Conservation (phyloP, 2,329 filamentous ascomycete genomes). For the Domatiomyces catenatus region DNA sequence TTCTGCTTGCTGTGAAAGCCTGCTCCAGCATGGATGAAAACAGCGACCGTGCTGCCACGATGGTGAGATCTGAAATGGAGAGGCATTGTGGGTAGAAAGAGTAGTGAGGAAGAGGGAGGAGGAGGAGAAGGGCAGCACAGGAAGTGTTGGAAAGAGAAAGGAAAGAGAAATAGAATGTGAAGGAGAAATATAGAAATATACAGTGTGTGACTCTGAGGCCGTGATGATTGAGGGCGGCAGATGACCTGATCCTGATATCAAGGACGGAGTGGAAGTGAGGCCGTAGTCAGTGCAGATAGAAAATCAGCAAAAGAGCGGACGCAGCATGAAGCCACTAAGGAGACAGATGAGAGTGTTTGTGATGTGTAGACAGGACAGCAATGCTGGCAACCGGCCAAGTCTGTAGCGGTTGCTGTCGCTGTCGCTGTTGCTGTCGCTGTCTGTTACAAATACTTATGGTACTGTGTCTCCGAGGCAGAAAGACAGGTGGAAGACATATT, state of each 20-base stretch:
- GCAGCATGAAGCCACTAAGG: background rate
- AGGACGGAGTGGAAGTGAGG: background rate
- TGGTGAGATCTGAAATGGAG: slow-evolving; percentile 23
- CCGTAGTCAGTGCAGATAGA: background rate
- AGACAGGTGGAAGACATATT: background rate
- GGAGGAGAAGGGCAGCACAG: background rate
- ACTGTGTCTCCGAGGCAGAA: background rate
- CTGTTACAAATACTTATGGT: background rate
- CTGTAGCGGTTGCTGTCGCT: background rate
- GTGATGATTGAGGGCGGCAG: background rate
- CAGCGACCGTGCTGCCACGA: slow-evolving; percentile 46
- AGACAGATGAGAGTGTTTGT: background rate
- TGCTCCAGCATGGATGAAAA: slow-evolving; percentile 91
- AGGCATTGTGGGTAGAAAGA: slow-evolving; percentile 18
- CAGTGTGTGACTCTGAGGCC: background rate
- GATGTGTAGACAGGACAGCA: background rate
- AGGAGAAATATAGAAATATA: background rate
- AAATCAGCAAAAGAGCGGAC: background rate
- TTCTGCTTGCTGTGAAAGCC: slow-evolving; percentile 85
- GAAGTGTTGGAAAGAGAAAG: background rate
- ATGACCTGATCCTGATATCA: background rate
- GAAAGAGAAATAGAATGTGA: background rate
- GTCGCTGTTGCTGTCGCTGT: background rate
- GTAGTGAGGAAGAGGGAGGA: background rate
- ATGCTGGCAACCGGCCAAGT: background rate